Base-by-base conservation (phyloP, 78 protist genomes). In the Paulinella micropora region DNA sequence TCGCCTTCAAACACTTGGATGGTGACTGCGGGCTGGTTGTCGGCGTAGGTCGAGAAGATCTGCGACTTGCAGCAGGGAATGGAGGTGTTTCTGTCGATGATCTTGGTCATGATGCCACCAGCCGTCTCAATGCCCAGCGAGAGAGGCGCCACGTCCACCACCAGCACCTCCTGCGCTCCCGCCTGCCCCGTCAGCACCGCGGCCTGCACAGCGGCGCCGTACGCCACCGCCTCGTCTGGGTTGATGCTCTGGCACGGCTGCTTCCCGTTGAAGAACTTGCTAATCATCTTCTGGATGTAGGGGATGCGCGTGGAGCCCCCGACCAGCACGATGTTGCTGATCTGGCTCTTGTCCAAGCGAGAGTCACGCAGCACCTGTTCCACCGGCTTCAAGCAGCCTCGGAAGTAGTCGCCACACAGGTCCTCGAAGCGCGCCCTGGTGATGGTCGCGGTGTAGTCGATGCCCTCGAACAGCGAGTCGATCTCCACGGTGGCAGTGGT, bases 281-380 rank as follows among this genome's bases (percentile, higher is more conserved):
- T 82, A 89, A 97, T 93, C 87, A 97, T 91, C 86, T 92, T 87
- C 95, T 95, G 99, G 34, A 97, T 93, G 94, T 95, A 94, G 73
- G 99, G 99, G 89, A 97, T 96, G 35, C 99, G 96, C 6, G 99
- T 96, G 73, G 98, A 96, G 31, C 99, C 99, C 4, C 99, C 99
- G 69, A 98, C 99, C 3, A 97, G 94, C 32, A 97, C 99, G 39
- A 98, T 87, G 40, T 96, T 98, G 90, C 96, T 69, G 88, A 97
- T 86, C 39, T 37, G 1, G 77, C 79, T 0, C 94, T 95, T 95
- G 92, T 77, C 90, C 79, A 96, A 28, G 93, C 92, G 93, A 86
- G 98, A 0, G 89, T 97, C 99, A 40, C 86, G 82, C 36, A 97
- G 93, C 34, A 93, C 97, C 87, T 92, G 39, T 83, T 94, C 95